Evolutionary conservation across 805 yeast species (phyloP).

Genomic region (Scheffersomyces ergatensis): DNA sequence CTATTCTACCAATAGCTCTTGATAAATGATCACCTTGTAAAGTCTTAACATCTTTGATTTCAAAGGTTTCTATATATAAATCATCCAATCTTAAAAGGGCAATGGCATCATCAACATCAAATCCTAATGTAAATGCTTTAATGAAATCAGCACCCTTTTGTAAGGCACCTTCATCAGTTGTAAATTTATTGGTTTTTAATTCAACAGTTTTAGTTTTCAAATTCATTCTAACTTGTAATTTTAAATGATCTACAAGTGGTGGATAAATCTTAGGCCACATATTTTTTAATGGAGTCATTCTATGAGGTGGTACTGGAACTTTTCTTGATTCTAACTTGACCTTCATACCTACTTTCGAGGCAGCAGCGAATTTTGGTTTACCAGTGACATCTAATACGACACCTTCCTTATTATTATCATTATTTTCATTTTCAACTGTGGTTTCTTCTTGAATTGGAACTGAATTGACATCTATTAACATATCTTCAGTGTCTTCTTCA

Average conservation of each 20-base stretch:
- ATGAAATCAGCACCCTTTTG: conserved; percentile 98
- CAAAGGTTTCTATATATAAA: conserved; percentile 94
- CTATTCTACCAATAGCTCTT: conserved; percentile 99
- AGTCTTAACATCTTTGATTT: conserved; percentile 94
- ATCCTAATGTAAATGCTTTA: conserved; percentile 93
- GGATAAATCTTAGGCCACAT: conserved; percentile 94
- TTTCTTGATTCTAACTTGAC: conserved; percentile 85
- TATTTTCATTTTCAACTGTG: conserved; percentile 5
- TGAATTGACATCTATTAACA: conserved; percentile 43
- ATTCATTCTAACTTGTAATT: conserved; percentile 95
- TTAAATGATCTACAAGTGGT: conserved; percentile 91
- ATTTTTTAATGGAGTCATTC: conserved; percentile 90
- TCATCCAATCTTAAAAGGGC: conserved; percentile 93
- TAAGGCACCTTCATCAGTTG: conserved; percentile 89
- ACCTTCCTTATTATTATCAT: conserved; percentile 16
- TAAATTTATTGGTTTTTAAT: conserved; percentile 74
- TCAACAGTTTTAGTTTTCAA: conserved; percentile 84
- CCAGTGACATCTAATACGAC: conserved; percentile 82
- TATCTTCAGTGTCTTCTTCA: conserved; percentile 44
- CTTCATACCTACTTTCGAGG: conserved; percentile 56
- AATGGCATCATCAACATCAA: conserved; percentile 95
- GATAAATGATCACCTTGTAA: conserved; percentile 94
- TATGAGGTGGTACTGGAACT: conserved; percentile 93
- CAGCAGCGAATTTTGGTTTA: conserved; percentile 79
- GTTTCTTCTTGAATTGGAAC: conserved; percentile 28